Conservation (phyloP, 805 yeast genomes). For the Candida railenensis region DNA sequence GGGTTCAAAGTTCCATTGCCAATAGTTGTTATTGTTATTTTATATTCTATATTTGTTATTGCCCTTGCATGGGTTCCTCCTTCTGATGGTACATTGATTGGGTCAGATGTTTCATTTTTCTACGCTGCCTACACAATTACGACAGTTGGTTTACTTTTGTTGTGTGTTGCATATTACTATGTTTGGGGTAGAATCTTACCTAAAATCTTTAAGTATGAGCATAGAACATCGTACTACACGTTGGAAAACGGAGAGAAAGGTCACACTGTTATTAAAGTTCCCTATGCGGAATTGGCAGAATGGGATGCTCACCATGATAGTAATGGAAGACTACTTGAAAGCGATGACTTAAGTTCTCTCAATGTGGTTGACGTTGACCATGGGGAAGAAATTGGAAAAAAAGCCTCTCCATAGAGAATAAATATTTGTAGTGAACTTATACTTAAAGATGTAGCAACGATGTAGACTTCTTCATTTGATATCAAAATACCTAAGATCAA, state of each 20-base stretch:
- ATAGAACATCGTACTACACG: slow-evolving; percentile 26
- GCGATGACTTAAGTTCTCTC: background rate
- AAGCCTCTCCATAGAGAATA: no score
- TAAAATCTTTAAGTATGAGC: slow-evolving; percentile 26
- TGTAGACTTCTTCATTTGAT: no score
- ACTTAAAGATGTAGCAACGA: no score
- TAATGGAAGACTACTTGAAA: slow-evolving; percentile 10
- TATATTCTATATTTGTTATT: slow-evolving; percentile 37
- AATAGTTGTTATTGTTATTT: slow-evolving; percentile 27
- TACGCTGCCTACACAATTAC: slow-evolving; percentile 42
- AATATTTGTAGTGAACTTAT: no score
- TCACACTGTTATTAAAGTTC: slow-evolving; percentile 37
- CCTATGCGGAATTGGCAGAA: slow-evolving; percentile 23
- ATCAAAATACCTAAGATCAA: no score
- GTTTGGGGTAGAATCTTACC: slow-evolving; percentile 39
- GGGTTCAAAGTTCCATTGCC: slow-evolving; percentile 36
- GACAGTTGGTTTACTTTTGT: slow-evolving; percentile 29
- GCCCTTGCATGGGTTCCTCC: slow-evolving; percentile 46
- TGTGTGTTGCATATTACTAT: slow-evolving; percentile 33
- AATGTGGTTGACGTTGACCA: background rate
- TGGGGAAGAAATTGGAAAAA: background rate
- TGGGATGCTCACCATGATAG: slow-evolving; percentile 30
- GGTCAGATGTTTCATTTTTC: slow-evolving; percentile 42
- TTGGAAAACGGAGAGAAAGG: slow-evolving; percentile 40
- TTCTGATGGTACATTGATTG: slow-evolving; percentile 30